Conservation (phyloP, 2,329 filamentous ascomycete species). For the Colletotrichum nymphaeae region DNA sequence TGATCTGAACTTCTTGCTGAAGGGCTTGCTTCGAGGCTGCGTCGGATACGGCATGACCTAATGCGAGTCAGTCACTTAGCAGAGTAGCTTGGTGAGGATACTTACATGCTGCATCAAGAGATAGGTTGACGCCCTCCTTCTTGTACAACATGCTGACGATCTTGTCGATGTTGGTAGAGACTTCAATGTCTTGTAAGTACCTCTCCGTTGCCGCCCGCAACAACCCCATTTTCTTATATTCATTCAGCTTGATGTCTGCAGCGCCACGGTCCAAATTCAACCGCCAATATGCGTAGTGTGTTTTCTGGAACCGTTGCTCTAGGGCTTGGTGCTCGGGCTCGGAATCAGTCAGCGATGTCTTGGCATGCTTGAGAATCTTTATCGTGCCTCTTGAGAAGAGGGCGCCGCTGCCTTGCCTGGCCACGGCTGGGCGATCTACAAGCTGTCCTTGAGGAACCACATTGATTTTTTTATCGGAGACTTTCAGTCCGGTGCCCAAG, state of each 20-base stretch:
- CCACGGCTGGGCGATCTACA: not conserved
- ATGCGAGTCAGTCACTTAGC: not conserved
- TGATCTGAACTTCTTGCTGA: not conserved
- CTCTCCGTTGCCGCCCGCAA: slow-evolving; percentile 39
- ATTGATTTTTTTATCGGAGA: not conserved
- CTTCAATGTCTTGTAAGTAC: slow-evolving; percentile 37
- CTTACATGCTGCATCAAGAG: slow-evolving; percentile 39
- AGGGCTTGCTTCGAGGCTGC: slow-evolving; percentile 8
- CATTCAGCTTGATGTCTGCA: slow-evolving; percentile 38
- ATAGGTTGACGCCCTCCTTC: slow-evolving; percentile 32
- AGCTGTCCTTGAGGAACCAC: not conserved
- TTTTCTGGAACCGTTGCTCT: slow-evolving; percentile 28
- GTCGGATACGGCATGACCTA: slow-evolving; percentile 18
- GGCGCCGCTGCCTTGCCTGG: not conserved
- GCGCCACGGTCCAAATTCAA: slow-evolving; percentile 42
- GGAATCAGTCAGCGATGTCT: slow-evolving; percentile 34
- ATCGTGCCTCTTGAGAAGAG: slow-evolving; percentile 5
- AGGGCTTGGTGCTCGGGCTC: slow-evolving; percentile 38
- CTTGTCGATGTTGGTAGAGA: slow-evolving; percentile 36
- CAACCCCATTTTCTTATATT: slow-evolving; percentile 42
- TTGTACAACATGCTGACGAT: slow-evolving; percentile 37
- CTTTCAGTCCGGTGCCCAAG: slow-evolving; percentile 44
- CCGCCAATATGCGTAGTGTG: slow-evolving; percentile 42
- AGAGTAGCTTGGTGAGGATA: not conserved
- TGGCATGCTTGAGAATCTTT: not conserved